phyloP scores from a whole-genome alignment of 371 early-diverging fungal genomes.

The Haplosporangium sp. region DNA sequence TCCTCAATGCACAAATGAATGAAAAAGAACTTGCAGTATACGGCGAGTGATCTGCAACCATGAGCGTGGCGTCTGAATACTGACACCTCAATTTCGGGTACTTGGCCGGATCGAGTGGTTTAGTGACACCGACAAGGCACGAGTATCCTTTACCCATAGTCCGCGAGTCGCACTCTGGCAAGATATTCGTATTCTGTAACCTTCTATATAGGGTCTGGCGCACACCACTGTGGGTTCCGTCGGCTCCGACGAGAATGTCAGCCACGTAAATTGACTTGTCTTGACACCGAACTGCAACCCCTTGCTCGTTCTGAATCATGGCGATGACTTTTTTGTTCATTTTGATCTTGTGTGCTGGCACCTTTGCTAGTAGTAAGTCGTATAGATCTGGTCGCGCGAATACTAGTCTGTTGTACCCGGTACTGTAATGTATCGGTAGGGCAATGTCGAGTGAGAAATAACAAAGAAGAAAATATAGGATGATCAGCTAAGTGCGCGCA shows the following conservation, averaged over 20 bases:
- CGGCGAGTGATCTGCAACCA: constrained; percentile 13
- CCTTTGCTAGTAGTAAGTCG: constrained; percentile 2
- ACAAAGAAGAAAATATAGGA: too few species aligned
- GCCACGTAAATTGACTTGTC: constrained; percentile 5
- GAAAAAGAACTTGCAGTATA: background rate
- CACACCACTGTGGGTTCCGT: constrained; percentile 12
- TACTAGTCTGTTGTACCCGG: constrained; percentile 2
- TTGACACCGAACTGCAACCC: constrained; percentile 3
- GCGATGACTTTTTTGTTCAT: constrained; percentile 8
- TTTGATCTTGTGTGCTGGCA: constrained; percentile 14
- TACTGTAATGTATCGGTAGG: background rate
- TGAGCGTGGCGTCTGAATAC: constrained; percentile 1
- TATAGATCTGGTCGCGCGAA: constrained; percentile 5
- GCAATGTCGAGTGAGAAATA: too few species aligned
- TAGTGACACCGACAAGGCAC: constrained; percentile 14
- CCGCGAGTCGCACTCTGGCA: constrained; percentile 10
- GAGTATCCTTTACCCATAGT: constrained; percentile 1
- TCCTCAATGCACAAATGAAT: background rate
- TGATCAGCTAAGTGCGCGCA: too few species aligned
- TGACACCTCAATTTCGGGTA: constrained; percentile 9
- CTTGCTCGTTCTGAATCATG: constrained; percentile 6
- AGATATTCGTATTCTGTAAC: background rate
- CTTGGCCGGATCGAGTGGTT: constrained; percentile 12
- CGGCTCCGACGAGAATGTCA: constrained; percentile 16
- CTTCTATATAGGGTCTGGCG: constrained; percentile 4